Evolutionary conservation across 2,329 filamentous ascomycete species (phyloP), one percentile per base, ranked within the genome.

Genomic region (Lojkania enalia): DNA sequence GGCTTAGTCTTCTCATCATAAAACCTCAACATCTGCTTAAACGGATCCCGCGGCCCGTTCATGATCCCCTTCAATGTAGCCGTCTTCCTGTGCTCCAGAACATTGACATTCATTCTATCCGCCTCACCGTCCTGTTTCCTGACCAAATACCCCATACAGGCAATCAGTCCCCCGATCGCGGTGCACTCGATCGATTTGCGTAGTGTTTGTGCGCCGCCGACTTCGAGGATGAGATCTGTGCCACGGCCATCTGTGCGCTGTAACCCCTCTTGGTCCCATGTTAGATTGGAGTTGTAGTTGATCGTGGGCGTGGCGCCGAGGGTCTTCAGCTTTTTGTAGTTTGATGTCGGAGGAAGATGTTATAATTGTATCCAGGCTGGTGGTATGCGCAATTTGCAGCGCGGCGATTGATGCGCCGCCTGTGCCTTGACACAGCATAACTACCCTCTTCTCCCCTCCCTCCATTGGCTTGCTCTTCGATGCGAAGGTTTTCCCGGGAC

Each of bases 231-330:
- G 39, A 78, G 74, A 52, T 80, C 76, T 3, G 67, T 72, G 39
- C 74, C 74, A 3, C 64, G 51, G 38, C 61, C 58, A 3, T 61
- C 46, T 0, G 75, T 77, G 7, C 77, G 61, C 7, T 71, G 69
- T 47, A 78, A 74, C 13, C 82, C 83, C 20, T 75, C 75, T 2
- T 72, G 66, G n/a, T 83, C 80, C 84, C 84, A 87, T 37, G 80
- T 75, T 0, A 77, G 67, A 6, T 74, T 74, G 0, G 64, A 73
- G 44, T 76, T 79, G 64, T 87, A 87, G 66, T 87, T 86, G 61
- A 87, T 74, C 2, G 78, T 69, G 33, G 80, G 72, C 42, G 77
- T 73, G 0, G 81, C 84, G 2, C 84, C 83, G 5, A 85, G 72
- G 16, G 74, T 63, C 49, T 74, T 76, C 14, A 84, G 72, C 20